Conservation (phyloP, 805 yeast genomes). For the Saturnispora gosingensis region DNA sequence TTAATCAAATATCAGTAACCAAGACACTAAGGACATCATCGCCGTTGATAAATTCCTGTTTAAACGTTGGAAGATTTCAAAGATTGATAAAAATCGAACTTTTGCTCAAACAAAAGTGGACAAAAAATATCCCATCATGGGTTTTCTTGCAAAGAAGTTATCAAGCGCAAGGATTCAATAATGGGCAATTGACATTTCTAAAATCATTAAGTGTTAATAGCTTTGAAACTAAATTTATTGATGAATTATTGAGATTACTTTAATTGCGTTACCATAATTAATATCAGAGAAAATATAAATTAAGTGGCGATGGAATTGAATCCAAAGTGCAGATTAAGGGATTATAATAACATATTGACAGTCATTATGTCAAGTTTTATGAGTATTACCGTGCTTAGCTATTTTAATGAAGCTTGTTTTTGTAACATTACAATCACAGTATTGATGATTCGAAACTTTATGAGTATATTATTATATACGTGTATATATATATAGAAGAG, state of each 20-base stretch:
- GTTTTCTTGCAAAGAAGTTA: background rate
- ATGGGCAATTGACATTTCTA: background rate
- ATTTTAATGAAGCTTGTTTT: background rate
- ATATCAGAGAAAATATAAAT: no score
- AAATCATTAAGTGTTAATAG: background rate
- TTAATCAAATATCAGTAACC: background rate
- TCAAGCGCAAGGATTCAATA: background rate
- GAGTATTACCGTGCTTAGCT: background rate
- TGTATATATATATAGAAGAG: background rate
- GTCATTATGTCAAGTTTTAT: no score
- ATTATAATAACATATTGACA: no score
- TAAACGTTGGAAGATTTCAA: background rate
- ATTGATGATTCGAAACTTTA: background rate
- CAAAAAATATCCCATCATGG: background rate
- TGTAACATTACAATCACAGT: background rate
- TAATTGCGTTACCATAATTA: no score
- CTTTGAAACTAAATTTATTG: background rate
- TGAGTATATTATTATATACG: background rate
- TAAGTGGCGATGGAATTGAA: background rate
- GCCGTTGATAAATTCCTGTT: background rate
- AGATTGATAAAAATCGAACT: background rate
- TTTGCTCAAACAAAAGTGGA: background rate
- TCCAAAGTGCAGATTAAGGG: no score
- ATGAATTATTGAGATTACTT: background rate
- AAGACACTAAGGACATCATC: background rate